phyloP scores from a whole-genome alignment of 805 yeast genomes.

The Candida awuae region DNA sequence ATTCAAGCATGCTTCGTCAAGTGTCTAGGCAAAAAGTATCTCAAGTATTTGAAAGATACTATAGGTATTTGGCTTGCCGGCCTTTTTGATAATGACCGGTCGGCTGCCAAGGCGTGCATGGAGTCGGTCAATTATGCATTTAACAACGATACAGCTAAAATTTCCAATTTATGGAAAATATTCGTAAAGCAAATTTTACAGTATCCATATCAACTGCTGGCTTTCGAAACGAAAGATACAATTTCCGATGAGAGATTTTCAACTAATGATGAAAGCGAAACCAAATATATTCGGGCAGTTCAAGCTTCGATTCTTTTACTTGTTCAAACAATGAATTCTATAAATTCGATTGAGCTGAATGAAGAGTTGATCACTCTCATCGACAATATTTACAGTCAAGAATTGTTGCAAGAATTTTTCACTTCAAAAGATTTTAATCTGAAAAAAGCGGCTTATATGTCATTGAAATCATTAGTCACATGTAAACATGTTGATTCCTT shows the following conservation, averaged over 20 bases:
- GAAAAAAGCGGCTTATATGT: constrained; percentile 33
- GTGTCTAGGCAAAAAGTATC: constrained; percentile 44
- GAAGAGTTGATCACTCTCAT: constrained; percentile 20
- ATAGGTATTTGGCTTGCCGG: constrained; percentile 73
- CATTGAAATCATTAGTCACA: constrained; percentile 27
- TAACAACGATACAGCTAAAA: constrained; percentile 43
- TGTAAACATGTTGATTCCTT: constrained; percentile 14
- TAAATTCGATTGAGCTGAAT: constrained; percentile 6
- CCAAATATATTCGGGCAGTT: constrained; percentile 55
- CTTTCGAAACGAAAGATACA: constrained; percentile 51
- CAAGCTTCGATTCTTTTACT: constrained; percentile 43
- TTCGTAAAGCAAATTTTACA: constrained; percentile 51
- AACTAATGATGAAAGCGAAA: constrained; percentile 53
- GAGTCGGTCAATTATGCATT: constrained; percentile 47
- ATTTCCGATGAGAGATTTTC: constrained; percentile 70
- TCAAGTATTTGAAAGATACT: constrained; percentile 61
- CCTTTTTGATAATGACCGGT: constrained; percentile 57
- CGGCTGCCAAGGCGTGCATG: constrained; percentile 45
- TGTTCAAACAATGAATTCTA: constrained; percentile 17
- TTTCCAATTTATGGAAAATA: constrained; percentile 51
- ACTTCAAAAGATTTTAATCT: constrained; percentile 33
- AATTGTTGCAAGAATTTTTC: constrained; percentile 38
- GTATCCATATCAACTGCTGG: constrained; percentile 43
- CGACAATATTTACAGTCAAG: constrained; percentile 32
- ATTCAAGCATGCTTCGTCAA: constrained; percentile 50